Base-by-base conservation (phyloP, 805 yeast species). In the Hanseniaspora hatyaiensis region DNA sequence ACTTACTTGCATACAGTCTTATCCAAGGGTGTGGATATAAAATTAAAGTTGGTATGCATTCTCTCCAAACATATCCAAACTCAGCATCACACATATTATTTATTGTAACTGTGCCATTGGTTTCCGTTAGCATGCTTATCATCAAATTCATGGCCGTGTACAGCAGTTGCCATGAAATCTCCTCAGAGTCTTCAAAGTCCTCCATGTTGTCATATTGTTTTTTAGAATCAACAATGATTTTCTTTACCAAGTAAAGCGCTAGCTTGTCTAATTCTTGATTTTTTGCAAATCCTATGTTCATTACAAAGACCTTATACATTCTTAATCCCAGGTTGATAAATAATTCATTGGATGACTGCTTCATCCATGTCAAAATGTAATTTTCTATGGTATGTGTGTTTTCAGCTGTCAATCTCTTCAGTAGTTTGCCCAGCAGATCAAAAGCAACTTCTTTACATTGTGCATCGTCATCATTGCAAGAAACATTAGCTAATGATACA, bases 21-120 rank as follows among this genome's bases (percentile, higher is more conserved):
- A 88, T 82, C 97, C 97, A 88, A 1, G 92, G 71, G 62, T 88
- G 96, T 2, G 96, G 96, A 59, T 75, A 88, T 44, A 88, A 66
- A 47, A 87, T 68, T 22, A 44, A 28, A 16, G 48, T 26, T 15
- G 48, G 48, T 13, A 44, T 28, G 15, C 41, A 20, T 13, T 36
- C 41, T 24, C 77, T 63, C 87, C 89, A 82, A 8, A 73, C 55
- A 0, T 22, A 16, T 39, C 63, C 68, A 55, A 66, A 69, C 2
- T 54, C 56, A 1, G 43, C 32, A 3, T 51, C 47, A 40, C 67
- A 67, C 4, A 57, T 53, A 0, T 52, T 48, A 3, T 19, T 19
- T 1, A 31, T 34, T 9, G 44, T 18, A 8, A 61, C 63, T 33
- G 66, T 68, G 29, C 63, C 55, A 20, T 66, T 61, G 43, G 68